A percentile compares a stretch with the other conserved stretches of the same genome.
Evolutionary conservation across 257 asterid genomes (phyloP).

Genomic region (Coffea canephora): DNA sequence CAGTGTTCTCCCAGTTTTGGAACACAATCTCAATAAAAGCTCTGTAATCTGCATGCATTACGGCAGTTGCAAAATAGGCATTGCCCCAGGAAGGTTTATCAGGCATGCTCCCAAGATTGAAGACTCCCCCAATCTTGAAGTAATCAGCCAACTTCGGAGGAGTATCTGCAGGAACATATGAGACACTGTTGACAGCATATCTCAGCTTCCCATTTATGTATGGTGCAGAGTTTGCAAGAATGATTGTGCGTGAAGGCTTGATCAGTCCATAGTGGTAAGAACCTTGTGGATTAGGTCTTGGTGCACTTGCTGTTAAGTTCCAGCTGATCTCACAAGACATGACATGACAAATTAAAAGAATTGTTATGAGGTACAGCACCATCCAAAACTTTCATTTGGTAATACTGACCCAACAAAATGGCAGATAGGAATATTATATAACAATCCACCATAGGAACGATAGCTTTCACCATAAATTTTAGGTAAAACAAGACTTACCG

Average conservation of each 20-base stretch:
- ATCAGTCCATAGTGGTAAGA: slow-evolving; percentile 91
- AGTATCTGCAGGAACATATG: slow-evolving; percentile 63
- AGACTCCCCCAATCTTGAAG: slow-evolving; percentile 85
- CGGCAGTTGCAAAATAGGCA: slow-evolving; percentile 67
- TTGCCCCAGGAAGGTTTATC: slow-evolving; percentile 56
- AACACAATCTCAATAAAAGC: slow-evolving; percentile 75
- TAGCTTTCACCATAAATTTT: neutral
- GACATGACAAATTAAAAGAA: slow-evolving; percentile 4
- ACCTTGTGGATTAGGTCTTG: slow-evolving; percentile 97
- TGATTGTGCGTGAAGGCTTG: slow-evolving; percentile 69
- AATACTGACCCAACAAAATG: neutral
- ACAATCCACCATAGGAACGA: neutral
- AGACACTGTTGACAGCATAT: slow-evolving; percentile 85
- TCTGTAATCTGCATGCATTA: slow-evolving; percentile 70
- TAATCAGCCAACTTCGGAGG: slow-evolving; percentile 86
- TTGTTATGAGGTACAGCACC: neutral
- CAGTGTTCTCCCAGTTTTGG: slow-evolving; percentile 74
- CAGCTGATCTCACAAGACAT: slow-evolving; percentile 47
- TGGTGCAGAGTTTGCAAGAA: slow-evolving; percentile 88
- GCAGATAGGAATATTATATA: neutral
- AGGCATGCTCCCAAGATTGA: slow-evolving; percentile 59
- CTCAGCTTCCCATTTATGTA: slow-evolving; percentile 72
- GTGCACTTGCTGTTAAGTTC: slow-evolving; percentile 91
- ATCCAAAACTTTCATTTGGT: neutral
- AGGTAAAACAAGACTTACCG: slow-evolving; percentile 48